These are phyloP conservation scores for Venturia pyrina DNA, from an alignment of 2,329 filamentous ascomycete species.

Conservation along the genomic window DNA sequence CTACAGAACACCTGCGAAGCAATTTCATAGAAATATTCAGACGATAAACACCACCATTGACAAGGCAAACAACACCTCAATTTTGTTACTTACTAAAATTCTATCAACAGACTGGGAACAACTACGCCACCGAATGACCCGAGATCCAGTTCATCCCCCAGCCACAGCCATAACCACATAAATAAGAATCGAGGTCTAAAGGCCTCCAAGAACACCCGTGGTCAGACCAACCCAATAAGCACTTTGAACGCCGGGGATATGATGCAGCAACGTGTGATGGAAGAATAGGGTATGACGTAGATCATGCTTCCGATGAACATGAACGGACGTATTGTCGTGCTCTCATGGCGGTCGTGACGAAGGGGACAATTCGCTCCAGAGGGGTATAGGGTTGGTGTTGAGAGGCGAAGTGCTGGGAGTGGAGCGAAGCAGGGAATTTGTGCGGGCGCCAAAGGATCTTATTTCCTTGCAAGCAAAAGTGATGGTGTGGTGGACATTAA, in stretches of 20 bases:
- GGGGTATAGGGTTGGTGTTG: constrained; percentile 13
- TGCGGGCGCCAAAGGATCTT: constrained; percentile 13
- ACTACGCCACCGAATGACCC: not conserved
- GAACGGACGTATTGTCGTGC: not conserved
- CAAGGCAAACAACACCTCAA: not conserved
- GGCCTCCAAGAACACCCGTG: not conserved
- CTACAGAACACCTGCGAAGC: too few species aligned
- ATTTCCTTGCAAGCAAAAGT: not conserved
- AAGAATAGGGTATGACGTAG: not conserved
- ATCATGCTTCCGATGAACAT: not conserved
- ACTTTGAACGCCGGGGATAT: constrained; percentile 9
- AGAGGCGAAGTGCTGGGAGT: constrained; percentile 9
- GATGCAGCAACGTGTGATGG: not conserved
- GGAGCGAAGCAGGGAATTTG: constrained; percentile 7
- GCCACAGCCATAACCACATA: not conserved
- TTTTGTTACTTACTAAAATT: constrained; percentile 1
- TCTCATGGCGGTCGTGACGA: constrained; percentile 23
- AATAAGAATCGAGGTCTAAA: not conserved
- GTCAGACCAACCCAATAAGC: not conserved
- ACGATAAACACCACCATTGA: too few species aligned
- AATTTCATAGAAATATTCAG: too few species aligned
- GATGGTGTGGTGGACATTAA: not conserved
- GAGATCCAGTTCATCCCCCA: not conserved
- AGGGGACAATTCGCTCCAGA: constrained; percentile 19
- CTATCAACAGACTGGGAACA: not conserved